Evolutionary conservation across 2,329 filamentous ascomycete species (phyloP).

Genomic region (Alternaria metachromatica): DNA sequence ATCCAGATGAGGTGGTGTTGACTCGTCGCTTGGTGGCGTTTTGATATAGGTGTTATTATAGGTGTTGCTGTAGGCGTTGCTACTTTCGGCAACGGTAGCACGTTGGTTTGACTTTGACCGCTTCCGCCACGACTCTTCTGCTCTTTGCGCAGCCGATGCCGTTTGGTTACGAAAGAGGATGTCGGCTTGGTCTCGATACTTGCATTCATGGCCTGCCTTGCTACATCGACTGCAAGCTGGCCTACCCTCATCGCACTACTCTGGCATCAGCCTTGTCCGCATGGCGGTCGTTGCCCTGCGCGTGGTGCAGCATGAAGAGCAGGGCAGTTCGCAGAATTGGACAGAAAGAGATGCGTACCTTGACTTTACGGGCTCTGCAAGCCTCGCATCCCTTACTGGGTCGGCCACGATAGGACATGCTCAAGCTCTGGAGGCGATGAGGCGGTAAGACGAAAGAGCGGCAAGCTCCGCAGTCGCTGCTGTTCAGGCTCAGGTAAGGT

Average conservation of each 20-base stretch:
- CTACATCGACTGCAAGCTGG: slow-evolving; percentile 40
- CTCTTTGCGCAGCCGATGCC: slow-evolving; percentile 40
- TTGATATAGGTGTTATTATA: slow-evolving; percentile 14
- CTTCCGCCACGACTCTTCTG: slow-evolving; percentile 44
- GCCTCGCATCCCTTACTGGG: slow-evolving; percentile 47
- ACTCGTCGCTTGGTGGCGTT: slow-evolving; percentile 19
- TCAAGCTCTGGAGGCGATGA: neutral
- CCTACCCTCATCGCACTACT: slow-evolving; percentile 43
- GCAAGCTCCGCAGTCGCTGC: slow-evolving; percentile 1
- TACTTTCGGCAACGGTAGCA: slow-evolving; percentile 13
- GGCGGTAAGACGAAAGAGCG: neutral
- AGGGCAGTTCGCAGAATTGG: neutral
- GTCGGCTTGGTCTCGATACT: slow-evolving; percentile 42
- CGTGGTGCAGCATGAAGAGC: neutral
- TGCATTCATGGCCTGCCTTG: slow-evolving; percentile 38
- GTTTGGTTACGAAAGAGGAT: slow-evolving; percentile 46
- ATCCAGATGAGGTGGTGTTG: slow-evolving; percentile 12
- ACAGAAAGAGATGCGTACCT: slow-evolving; percentile 25
- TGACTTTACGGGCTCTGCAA: slow-evolving; percentile 44
- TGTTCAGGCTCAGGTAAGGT: neutral
- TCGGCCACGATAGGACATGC: slow-evolving; percentile 44
- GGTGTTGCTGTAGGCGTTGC: slow-evolving; percentile 5
- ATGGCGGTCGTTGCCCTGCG: neutral
- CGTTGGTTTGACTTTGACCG: slow-evolving; percentile 38
- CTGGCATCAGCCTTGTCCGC: slow-evolving; percentile 3